Evolutionary conservation across 2,329 filamentous ascomycete genomes (phyloP), one percentile per base, ranked within the genome.

Genomic region (Parascedosporium putredinis): DNA sequence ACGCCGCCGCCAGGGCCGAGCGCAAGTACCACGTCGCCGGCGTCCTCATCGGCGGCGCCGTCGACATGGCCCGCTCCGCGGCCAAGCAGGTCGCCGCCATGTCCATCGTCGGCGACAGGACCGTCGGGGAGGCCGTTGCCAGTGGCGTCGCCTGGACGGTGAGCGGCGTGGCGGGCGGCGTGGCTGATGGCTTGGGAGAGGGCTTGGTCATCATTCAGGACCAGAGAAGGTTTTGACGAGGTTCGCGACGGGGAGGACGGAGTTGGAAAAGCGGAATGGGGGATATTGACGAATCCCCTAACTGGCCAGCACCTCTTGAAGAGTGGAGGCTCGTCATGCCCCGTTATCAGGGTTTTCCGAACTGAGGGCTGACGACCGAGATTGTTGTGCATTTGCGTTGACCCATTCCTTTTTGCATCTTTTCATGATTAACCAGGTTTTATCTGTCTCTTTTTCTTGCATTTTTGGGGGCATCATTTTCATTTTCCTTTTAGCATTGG

Each of bases 161-260:
- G 4, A 40, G 42, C 8, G 40, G 38, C 5, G 48, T 50, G 8
- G 40, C 40, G 27, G 48, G 48, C 5, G 48, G 48, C 16, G 34
- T 45, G 25, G 42, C 40, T 18, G 48, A 50, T 29, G 48, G 48
- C 2, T 14, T 50, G 2, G 48, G 40, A 24, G 48, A 50, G 20
- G 48, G 48, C 14, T 18, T 50, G 5, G 48, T 36, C 25, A 45
- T 50, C 9, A 33, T 50, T 14, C 25, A 31, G 38, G 31, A 38
- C 9, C 20, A 24, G 25, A 29, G 43, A 24, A 10, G n/a, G 2
- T 18, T 27, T 45, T 24, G 24, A 45, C 14, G 14, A 2, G 14
- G 12, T 20, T 10, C 7, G n/a, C n/a, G n/a, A n/a, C n/a, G 20
- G 23, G 18, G 42, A 45, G 20, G 22, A 14, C 12, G 4, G n/a